phyloP scores from a whole-genome alignment of 495 filamentous ascomycete species.

The Penicillium macrosclerotiorum region DNA sequence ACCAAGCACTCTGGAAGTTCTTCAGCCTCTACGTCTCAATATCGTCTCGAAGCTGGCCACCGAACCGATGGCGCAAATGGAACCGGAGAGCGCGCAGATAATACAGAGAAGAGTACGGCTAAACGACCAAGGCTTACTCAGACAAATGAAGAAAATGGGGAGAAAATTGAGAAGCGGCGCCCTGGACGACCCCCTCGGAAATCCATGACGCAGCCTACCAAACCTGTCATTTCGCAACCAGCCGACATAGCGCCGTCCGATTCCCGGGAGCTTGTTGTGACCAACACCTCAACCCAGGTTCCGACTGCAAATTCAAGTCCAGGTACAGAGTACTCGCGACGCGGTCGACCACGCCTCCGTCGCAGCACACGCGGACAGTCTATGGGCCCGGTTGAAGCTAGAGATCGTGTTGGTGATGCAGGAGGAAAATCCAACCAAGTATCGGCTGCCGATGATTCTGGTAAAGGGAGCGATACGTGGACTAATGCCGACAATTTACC shows the following conservation, averaged over 20 bases:
- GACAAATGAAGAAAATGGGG: not conserved
- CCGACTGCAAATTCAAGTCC: not conserved
- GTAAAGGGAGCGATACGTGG: too few species aligned
- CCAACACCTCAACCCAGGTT: not conserved
- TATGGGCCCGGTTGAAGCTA: not conserved
- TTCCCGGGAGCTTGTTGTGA: not conserved
- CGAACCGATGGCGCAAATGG: not conserved
- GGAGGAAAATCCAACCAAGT: too few species aligned
- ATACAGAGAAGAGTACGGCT: conserved; percentile 15
- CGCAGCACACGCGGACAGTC: conserved; percentile 17
- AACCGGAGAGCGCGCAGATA: not conserved
- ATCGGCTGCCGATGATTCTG: too few species aligned
- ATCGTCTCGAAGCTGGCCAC: conserved; percentile 16
- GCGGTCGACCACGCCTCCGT: conserved; percentile 12
- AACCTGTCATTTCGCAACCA: conserved; percentile 12
- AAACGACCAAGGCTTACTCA: conserved; percentile 37
- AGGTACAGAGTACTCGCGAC: not conserved
- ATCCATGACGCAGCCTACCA: conserved; percentile 24
- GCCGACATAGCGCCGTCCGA: conserved; percentile 4
- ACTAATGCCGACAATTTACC: not conserved
- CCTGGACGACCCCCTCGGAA: conserved; percentile 39
- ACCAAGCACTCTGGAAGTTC: conserved; percentile 22
- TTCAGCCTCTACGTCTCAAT: conserved; percentile 5
- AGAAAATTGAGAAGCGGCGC: conserved; percentile 16
- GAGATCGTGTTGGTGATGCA: not conserved